These are phyloP conservation scores for Scheffersomyces titani DNA, from an alignment of 1,139 yeast genomes.

Conservation along the genomic window DNA sequence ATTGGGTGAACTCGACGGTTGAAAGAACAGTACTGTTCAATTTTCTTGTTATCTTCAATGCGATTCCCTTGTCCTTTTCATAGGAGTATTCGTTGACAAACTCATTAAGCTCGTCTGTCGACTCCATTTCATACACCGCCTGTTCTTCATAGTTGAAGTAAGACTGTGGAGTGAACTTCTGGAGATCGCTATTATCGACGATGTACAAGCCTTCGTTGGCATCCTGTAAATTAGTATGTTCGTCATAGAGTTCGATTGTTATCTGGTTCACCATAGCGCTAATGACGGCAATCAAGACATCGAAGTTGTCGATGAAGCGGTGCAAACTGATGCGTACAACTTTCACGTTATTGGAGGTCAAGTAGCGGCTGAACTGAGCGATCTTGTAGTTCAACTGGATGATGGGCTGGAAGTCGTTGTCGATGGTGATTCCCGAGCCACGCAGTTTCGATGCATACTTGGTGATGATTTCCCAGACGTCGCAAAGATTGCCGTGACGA, in stretches of 20 bases:
- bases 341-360: slow-evolving; percentile 13
- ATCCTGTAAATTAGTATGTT: slow-evolving; percentile 7
- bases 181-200: slow-evolving; percentile 7
- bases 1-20: slow-evolving; percentile 51
- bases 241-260: slow-evolving; percentile 24
- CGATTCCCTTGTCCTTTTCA: slow-evolving; percentile 41
- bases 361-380: slow-evolving; percentile 14
- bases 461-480: slow-evolving; percentile 55
- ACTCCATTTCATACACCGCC: slow-evolving; percentile 1
- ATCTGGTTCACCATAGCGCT: slow-evolving; percentile 33
- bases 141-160: slow-evolving; percentile 5
- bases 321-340: slow-evolving; percentile 18
- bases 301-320: slow-evolving; percentile 18
- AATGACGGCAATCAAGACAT: slow-evolving; percentile 24
- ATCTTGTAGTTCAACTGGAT: slow-evolving; percentile 28
- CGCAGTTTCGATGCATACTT: slow-evolving; percentile 11
- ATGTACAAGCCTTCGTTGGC: slow-evolving; percentile 6
- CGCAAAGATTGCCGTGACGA: slow-evolving; percentile 69
- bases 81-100: slow-evolving; percentile 32
- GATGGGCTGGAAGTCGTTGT: slow-evolving; percentile 16
- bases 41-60: slow-evolving; percentile 26
- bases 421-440: slow-evolving; percentile 16
- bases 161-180: slow-evolving; percentile 1
- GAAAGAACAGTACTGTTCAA: slow-evolving; percentile 22
- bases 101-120: slow-evolving; percentile 1